Evolutionary conservation across 2,329 filamentous ascomycete species (phyloP).

Genomic region (Calycina herbarum): DNA sequence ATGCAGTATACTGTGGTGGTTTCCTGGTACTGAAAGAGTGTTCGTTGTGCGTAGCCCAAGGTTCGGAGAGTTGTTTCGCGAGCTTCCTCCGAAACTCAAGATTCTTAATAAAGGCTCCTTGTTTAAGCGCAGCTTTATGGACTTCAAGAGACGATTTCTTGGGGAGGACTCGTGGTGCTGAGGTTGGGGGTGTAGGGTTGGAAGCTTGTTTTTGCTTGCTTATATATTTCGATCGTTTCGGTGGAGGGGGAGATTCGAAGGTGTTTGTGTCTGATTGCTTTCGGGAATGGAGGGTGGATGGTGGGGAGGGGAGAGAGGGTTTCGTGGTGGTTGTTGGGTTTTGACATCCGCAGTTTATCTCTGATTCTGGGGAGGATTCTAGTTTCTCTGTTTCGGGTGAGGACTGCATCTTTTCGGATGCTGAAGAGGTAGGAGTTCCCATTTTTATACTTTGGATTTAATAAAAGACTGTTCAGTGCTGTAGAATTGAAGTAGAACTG

Average conservation of each 20-base stretch:
- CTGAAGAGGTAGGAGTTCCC: neutral
- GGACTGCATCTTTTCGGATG: neutral
- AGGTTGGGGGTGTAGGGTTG: neutral
- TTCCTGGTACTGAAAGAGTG: neutral
- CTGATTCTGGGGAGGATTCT: neutral
- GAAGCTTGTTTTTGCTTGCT: neutral
- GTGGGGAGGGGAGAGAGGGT: neutral
- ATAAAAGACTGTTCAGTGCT: no score
- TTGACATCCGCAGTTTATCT: neutral
- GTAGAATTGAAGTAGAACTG: no score
- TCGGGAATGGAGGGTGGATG: neutral
- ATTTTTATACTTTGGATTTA: neutral
- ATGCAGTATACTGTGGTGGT: neutral
- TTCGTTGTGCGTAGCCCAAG: neutral
- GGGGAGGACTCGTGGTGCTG: neutral
- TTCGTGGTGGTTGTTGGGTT: neutral
- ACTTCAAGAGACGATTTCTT: neutral
- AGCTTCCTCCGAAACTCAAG: neutral
- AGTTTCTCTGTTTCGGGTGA: neutral
- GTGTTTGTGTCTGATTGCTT: neutral
- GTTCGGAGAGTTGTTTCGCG: neutral
- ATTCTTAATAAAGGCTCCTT: neutral
- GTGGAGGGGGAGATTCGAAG: neutral
- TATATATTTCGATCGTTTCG: neutral
- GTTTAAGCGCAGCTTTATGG: neutral